Evolutionary conservation across 805 yeast genomes (phyloP).

Genomic region (Hanseniaspora lindneri): DNA sequence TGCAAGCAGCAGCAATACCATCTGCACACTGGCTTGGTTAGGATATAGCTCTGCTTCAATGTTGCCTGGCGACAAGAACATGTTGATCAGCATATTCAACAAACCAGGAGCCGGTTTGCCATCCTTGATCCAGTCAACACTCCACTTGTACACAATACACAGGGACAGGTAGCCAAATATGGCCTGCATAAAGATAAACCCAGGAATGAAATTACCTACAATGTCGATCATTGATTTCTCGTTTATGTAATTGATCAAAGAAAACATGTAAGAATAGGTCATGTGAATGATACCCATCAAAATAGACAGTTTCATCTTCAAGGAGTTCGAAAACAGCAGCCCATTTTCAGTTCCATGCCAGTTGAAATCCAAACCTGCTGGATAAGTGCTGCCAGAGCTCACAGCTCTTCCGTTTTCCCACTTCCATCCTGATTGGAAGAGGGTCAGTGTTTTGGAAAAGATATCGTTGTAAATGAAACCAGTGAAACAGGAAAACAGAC

Average conservation of each 20-base stretch:
- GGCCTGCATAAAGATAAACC: conserved; percentile 61
- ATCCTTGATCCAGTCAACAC: conserved; percentile 55
- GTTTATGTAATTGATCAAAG: conserved; percentile 49
- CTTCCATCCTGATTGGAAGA: conserved; percentile 60
- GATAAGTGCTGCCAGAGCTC: conserved; percentile 36
- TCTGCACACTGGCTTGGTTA: conserved; percentile 53
- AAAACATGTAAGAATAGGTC: conserved; percentile 57
- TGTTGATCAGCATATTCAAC: conserved; percentile 60
- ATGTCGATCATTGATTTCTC: conserved; percentile 53
- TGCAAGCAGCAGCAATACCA: conserved; percentile 46
- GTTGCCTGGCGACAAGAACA: conserved; percentile 64
- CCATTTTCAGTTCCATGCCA: conserved; percentile 78
- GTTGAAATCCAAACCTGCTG: conserved; percentile 55
- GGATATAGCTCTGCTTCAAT: conserved; percentile 54
- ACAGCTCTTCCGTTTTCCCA: conserved; percentile 45
- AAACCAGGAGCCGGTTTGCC: conserved; percentile 57
- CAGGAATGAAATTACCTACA: conserved; percentile 62
- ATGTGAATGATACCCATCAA: conserved; percentile 66
- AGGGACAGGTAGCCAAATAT: conserved; percentile 60
- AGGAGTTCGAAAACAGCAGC: conserved; percentile 56
- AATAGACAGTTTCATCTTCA: conserved; percentile 65
- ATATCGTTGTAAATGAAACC: conserved; percentile 64
- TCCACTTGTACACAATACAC: conserved; percentile 64
- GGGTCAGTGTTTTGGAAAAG: conserved; percentile 55
- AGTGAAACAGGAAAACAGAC: conserved; percentile 59